Percentiles rank a stretch among this genome's conserved stretches.
Conservation (phyloP, 1,284 basidiomycete species). For the Cryptococcus amylolentus region DNA sequence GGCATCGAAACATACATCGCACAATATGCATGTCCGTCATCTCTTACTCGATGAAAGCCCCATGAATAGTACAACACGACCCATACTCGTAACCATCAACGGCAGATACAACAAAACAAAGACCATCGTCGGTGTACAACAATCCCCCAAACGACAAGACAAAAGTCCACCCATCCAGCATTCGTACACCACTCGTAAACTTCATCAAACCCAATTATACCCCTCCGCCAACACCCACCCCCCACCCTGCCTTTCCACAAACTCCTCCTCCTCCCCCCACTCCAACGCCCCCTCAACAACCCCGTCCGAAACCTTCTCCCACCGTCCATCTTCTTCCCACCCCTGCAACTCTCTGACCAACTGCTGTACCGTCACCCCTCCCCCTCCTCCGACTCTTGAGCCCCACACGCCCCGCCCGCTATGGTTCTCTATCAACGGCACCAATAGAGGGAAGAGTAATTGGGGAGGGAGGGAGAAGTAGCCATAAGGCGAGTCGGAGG, state of each 20-base stretch:
- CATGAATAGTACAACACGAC: too few species aligned
- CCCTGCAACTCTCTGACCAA: conserved; percentile 15
- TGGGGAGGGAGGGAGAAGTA: conserved; percentile 36
- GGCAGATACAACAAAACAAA: too few species aligned
- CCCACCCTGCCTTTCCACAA: conserved; percentile 15
- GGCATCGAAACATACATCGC: too few species aligned
- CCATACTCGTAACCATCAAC: too few species aligned
- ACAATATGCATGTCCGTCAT: too few species aligned
- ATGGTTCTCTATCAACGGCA: conserved; percentile 22
- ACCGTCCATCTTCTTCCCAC: conserved; percentile 40
- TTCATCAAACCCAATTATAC: background rate
- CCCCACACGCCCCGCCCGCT: background rate
- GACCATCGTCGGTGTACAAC: too few species aligned
- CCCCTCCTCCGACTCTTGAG: conserved; percentile 17
- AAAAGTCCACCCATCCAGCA: too few species aligned
- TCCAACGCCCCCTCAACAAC: conserved; percentile 31
- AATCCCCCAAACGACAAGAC: too few species aligned
- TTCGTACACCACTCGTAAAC: too few species aligned
- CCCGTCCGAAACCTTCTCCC: conserved; percentile 40
- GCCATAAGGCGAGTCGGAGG: conserved; percentile 8
- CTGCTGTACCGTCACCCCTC: conserved; percentile 26
- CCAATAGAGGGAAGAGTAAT: conserved; percentile 31
- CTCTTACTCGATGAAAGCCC: too few species aligned
- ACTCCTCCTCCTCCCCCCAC: conserved; percentile 24
- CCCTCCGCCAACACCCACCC: conserved; percentile 15